phyloP scores from a whole-genome alignment of 2,329 filamentous ascomycete species.

The Cordyceps javanica region DNA sequence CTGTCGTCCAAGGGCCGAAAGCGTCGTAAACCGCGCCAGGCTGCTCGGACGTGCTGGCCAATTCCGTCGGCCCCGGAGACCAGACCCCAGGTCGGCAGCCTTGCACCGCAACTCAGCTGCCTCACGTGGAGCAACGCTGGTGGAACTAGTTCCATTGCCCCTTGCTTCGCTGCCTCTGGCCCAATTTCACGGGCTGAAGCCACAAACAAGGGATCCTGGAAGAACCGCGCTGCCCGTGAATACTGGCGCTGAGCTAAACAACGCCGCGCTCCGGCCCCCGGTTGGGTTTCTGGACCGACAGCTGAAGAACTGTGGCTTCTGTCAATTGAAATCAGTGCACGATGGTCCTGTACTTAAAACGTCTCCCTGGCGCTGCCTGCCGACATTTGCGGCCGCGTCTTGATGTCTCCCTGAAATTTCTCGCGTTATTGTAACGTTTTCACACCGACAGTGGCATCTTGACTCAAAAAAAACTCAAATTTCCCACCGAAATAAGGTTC shows the following conservation, averaged over 20 bases:
- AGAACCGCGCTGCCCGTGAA: not conserved
- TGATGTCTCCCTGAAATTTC: not conserved
- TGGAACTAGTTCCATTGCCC: not conserved
- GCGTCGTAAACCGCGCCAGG: not conserved
- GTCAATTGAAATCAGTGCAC: not conserved
- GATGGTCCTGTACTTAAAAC: not conserved
- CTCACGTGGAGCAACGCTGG: not conserved
- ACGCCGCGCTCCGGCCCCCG: not conserved
- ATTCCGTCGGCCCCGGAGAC: not conserved
- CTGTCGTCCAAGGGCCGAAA: not conserved
- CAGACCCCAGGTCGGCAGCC: not conserved
- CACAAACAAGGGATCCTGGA: not conserved
- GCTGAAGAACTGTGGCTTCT: not conserved
- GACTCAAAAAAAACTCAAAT: not conserved
- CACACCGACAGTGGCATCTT: not conserved
- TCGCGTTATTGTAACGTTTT: not conserved
- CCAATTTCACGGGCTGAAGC: constrained; percentile 1
- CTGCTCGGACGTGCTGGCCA: not conserved
- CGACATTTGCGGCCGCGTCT: not conserved
- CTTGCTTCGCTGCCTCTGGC: not conserved
- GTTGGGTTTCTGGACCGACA: not conserved
- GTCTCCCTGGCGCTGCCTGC: not conserved
- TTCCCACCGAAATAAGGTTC: too few relatives aligned
- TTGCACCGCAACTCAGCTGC: not conserved
- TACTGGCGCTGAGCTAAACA: not conserved